Evolutionary conservation across 139 green algal genomes (phyloP), one percentile per base, ranked within the genome.

Genomic region (Chlorella vulgaris): DNA sequence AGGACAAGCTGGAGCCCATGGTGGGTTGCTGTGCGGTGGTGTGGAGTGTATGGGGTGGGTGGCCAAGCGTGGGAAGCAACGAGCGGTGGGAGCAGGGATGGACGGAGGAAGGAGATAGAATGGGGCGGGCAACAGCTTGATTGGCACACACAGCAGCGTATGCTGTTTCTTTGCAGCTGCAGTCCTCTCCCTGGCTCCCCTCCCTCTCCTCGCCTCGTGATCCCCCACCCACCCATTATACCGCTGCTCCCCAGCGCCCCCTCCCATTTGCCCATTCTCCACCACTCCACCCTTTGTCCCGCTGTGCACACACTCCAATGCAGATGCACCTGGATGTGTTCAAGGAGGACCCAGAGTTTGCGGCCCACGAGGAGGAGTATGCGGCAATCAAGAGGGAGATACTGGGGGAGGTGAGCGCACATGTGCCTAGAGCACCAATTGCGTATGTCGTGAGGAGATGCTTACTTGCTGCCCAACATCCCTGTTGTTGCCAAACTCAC

Each of bases 321-420:
- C 86, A 98, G 87, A 93, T 88, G n/a, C 77, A 55, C 8, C 90
- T 98, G 67, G 94, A 99, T 84, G 88, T 98, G 74, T 99, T 99
- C 86, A 93, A 93, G 79, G 82, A 93, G 35, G 94, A 98, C 84
- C 88, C 91, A 2, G 87, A 94, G 18, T 97, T 92, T 53, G 80
- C 87, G 70, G 29, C 88, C 87, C 86, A 95, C 53, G 91, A 98
- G 89, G 80, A 85, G 69, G 86, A 97, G 87, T 99, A 94, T 74
- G 86, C 92, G 55, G 92, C 92, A 36, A 96, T 99, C 71, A 92
- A 88, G 29, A 81, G 75, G 1, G 83, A 79, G 73, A 79, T 79
- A 50, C 73, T 79, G 21, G 73, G 73, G 10, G 73, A 79, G 35
- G 55, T 65, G 55, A 28, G 15, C 18, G 55, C 18, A 15, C 18